These are phyloP conservation scores for Eruca vesicaria DNA, from an alignment of 441 rosid species.

Conservation along the genomic window DNA sequence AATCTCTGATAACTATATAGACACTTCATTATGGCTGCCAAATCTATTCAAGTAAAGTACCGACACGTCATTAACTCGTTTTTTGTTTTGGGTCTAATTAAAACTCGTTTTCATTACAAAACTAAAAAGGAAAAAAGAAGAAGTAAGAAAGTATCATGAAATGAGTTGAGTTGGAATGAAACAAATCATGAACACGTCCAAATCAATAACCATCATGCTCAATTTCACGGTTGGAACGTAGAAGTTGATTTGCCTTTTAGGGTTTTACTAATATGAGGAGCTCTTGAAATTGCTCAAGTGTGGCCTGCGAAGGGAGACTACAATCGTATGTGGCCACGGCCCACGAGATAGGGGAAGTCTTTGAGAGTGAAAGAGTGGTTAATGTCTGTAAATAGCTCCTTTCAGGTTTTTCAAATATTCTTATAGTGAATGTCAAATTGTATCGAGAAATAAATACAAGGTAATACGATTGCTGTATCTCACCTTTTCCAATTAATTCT, in stretches of 20 bases:
- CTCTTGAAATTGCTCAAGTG: neutral
- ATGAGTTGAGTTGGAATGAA: neutral
- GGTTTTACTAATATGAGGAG: neutral
- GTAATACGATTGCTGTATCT: neutral
- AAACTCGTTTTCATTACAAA: neutral
- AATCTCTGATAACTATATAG: neutral
- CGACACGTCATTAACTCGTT: constrained; percentile 18
- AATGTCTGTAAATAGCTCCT: neutral
- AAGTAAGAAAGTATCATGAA: neutral
- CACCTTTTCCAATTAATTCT: neutral
- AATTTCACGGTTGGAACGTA: neutral
- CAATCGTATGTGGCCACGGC: neutral
- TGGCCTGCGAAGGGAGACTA: neutral
- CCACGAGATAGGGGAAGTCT: neutral
- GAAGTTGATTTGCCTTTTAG: neutral
- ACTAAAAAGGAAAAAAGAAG: neutral
- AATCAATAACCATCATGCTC: neutral
- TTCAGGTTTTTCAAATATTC: neutral
- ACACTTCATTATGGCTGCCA: constrained; percentile 3
- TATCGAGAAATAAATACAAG: neutral
- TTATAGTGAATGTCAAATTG: neutral
- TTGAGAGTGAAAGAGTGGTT: neutral
- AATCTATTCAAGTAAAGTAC: neutral
- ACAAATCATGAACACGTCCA: neutral
- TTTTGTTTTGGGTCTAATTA: neutral